Percentiles rank a stretch among this genome's conserved stretches.
Evolutionary conservation across 1,284 basidiomycete species (phyloP).

Genomic region (Rhodotorula sp.): DNA sequence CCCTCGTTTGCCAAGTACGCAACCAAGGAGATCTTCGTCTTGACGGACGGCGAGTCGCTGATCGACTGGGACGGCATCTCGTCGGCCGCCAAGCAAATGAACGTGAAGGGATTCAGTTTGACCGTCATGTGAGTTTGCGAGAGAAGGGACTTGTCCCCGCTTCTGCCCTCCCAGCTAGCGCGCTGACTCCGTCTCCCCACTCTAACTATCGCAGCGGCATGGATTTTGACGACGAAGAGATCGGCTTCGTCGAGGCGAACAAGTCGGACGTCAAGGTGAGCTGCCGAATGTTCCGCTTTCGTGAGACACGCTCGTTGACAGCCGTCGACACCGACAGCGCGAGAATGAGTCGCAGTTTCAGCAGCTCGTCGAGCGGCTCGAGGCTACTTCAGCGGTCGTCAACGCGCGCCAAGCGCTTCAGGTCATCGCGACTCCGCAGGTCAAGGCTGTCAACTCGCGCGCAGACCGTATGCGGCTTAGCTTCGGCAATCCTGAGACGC

Average conservation of each 20-base stretch:
- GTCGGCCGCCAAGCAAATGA: slow-evolving; percentile 36
- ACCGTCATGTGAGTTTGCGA: slow-evolving; percentile 43
- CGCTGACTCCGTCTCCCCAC: background rate
- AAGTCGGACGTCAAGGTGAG: slow-evolving; percentile 69
- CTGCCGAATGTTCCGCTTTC: slow-evolving; percentile 17
- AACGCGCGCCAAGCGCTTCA: slow-evolving; percentile 68
- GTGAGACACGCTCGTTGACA: slow-evolving; percentile 22
- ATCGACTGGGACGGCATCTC: slow-evolving; percentile 40
- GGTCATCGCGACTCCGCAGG: slow-evolving; percentile 65
- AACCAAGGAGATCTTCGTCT: slow-evolving; percentile 45
- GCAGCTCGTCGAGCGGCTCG: slow-evolving; percentile 54
- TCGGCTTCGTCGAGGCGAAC: slow-evolving; percentile 62
- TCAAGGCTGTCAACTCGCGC: slow-evolving; percentile 66
- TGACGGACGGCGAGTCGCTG: slow-evolving; percentile 46
- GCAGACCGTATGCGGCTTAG: slow-evolving; percentile 64
- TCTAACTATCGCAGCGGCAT: slow-evolving; percentile 55
- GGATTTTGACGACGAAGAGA: slow-evolving; percentile 76
- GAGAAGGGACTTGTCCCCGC: too few species aligned
- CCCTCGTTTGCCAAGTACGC: slow-evolving; percentile 37
- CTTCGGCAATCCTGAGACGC: slow-evolving; percentile 67
- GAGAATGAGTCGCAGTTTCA: slow-evolving; percentile 75
- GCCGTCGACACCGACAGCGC: slow-evolving; percentile 53
- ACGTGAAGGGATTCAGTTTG: slow-evolving; percentile 39
- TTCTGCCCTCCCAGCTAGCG: too few species aligned
- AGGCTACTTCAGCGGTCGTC: slow-evolving; percentile 58